Percentiles rank a stretch among this genome's conserved stretches.
Evolutionary conservation across 495 filamentous ascomycete species (phyloP).

Genomic region (Tuber umbilicatum): DNA sequence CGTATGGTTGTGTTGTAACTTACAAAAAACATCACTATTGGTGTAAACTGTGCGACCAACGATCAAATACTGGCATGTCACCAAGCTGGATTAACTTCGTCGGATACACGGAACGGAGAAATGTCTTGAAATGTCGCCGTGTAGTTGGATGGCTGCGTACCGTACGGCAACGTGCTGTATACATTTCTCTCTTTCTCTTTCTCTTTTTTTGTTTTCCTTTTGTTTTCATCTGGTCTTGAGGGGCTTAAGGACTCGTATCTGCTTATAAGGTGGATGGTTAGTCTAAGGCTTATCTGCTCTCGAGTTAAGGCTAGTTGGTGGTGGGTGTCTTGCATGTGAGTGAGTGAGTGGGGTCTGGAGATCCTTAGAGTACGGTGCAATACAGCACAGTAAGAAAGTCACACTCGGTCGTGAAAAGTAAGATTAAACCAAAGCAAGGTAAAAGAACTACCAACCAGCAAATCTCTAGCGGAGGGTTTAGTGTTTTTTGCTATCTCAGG

Average conservation of each 20-base stretch:
- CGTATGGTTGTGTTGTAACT: neutral
- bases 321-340: neutral
- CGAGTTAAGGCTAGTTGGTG: neutral
- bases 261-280: neutral
- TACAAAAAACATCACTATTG: neutral
- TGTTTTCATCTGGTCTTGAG: neutral
- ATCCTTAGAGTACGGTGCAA: neutral
- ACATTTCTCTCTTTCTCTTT: neutral
- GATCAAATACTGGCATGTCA: neutral
- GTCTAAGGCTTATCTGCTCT: neutral
- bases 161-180: neutral
- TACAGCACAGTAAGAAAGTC: neutral
- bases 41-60: neutral
- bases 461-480: neutral
- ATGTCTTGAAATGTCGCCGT: neutral
- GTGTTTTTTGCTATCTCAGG: neutral
- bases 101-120: neutral
- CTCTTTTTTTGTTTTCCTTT: neutral
- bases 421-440: neutral
- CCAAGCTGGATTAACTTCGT: neutral
- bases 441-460: neutral
- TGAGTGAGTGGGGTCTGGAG: neutral
- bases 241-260: neutral
- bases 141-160: neutral
- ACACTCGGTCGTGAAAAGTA: neutral